Evolutionary conservation across 1,139 yeast genomes (phyloP).

Genomic region (Candida sp.): DNA sequence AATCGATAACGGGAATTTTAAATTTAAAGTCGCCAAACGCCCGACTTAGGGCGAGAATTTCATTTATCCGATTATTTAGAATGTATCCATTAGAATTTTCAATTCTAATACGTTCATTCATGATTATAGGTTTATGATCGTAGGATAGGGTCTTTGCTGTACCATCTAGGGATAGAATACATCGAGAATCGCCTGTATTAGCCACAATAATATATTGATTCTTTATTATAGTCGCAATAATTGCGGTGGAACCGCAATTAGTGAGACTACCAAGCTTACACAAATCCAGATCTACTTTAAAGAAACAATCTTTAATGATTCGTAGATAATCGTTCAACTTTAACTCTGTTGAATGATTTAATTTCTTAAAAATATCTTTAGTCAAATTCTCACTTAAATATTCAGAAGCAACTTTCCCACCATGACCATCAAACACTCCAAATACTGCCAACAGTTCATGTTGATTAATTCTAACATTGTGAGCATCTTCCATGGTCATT

Average conservation of each 20-base stretch:
- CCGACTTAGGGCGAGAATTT: slow-evolving; percentile 66
- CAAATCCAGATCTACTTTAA: slow-evolving; percentile 54
- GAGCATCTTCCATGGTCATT: slow-evolving; percentile 77
- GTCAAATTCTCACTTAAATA: slow-evolving; percentile 48
- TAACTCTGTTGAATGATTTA: slow-evolving; percentile 13
- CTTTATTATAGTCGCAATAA: slow-evolving; percentile 51
- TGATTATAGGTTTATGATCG: slow-evolving; percentile 74
- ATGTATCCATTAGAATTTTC: slow-evolving; percentile 76
- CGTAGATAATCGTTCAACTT: slow-evolving; percentile 15
- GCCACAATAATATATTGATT: slow-evolving; percentile 52
- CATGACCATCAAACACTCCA: slow-evolving; percentile 82
- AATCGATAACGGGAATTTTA: slow-evolving; percentile 44
- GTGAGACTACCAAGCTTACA: slow-evolving; percentile 36
- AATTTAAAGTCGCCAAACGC: slow-evolving; percentile 79
- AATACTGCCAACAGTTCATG: slow-evolving; percentile 53
- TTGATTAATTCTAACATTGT: slow-evolving; percentile 43
- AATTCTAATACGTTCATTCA: slow-evolving; percentile 73
- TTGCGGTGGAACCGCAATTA: slow-evolving; percentile 70
- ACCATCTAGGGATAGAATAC: slow-evolving; percentile 49
- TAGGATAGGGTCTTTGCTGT: slow-evolving; percentile 60
- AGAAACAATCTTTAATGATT: slow-evolving; percentile 51
- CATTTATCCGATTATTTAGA: slow-evolving; percentile 65
- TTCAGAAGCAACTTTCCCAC: slow-evolving; percentile 62
- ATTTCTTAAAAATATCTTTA: slow-evolving; percentile 22
- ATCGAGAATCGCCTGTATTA: slow-evolving; percentile 74